A percentile compares a stretch with the other conserved stretches of the same genome.
These are phyloP conservation scores for Didymosphaeria variabile DNA, from an alignment of 2,329 filamentous ascomycete species.

Conservation along the genomic window DNA sequence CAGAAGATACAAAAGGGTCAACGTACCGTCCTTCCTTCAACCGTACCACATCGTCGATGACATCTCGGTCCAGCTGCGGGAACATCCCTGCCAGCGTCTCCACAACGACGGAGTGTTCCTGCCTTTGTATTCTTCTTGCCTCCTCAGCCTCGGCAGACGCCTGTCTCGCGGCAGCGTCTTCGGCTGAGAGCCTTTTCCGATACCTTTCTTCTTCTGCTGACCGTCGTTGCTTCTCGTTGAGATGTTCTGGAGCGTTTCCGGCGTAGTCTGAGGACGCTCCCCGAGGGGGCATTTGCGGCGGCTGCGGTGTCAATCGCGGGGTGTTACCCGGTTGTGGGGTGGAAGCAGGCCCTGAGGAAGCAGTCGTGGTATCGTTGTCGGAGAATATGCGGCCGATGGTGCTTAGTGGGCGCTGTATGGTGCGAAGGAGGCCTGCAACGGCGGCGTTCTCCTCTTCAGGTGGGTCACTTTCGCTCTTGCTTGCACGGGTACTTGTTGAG, in stretches of 20 bases:
- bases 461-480: constrained; percentile 41
- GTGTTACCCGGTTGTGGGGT: constrained; percentile 59
- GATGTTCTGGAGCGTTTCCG: constrained; percentile 24
- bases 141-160: constrained; percentile 90
- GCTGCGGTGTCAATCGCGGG: constrained; percentile 60
- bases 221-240: constrained; percentile 29
- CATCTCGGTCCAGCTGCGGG: constrained; percentile 88
- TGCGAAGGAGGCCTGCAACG: constrained; percentile 84
- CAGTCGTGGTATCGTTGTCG: constrained; percentile 62
- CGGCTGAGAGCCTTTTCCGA: constrained; percentile 66
- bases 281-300: constrained; percentile 55
- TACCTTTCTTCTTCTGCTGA: constrained; percentile 39
- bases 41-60: constrained; percentile 96
- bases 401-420: constrained; percentile 88
- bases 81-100: constrained; percentile 98
- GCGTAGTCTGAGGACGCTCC: constrained; percentile 44
- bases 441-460: constrained; percentile 76
- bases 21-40: constrained; percentile 92
- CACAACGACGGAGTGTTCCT: constrained; percentile 89
- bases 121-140: constrained; percentile 80
- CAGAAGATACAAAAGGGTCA: background rate
- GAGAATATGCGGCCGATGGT: constrained; percentile 96
- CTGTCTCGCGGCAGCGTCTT: constrained; percentile 89
- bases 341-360: constrained; percentile 46
- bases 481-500: constrained; percentile 61